Evolutionary conservation across 129 eudicot species (phyloP).

Genomic region (Tagetes patula): DNA sequence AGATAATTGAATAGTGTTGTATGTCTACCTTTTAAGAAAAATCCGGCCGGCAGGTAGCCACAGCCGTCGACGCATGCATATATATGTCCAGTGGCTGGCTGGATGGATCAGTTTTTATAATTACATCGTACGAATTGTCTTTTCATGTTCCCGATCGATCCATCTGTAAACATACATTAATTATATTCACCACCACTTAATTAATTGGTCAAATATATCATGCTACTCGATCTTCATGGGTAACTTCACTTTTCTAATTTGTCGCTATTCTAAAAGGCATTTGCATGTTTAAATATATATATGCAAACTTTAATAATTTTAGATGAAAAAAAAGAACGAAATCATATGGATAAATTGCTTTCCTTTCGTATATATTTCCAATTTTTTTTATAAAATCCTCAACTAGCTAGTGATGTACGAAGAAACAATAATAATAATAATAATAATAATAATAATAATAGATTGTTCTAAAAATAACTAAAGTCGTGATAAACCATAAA

Average conservation of each 20-base stretch:
- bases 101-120: too few relatives aligned
- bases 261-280: not conserved
- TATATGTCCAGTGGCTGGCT: not conserved
- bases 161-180: not conserved
- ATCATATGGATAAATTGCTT: not conserved
- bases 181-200: constrained; percentile 9
- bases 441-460: too few relatives aligned
- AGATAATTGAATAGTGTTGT: not conserved
- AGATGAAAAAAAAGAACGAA: not conserved
- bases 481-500: too few relatives aligned
- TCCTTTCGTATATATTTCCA: not conserved
- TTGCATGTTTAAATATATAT: not conserved
- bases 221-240: constrained; percentile 12
- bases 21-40: constrained; percentile 27
- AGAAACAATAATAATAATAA: too few relatives aligned
- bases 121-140: constrained; percentile 34
- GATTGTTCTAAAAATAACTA: too few relatives aligned
- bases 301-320: not conserved
- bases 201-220: constrained; percentile 27
- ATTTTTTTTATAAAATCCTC: too few relatives aligned
- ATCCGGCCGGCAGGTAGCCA: constrained; percentile 29
- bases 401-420: too few relatives aligned
- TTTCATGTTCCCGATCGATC: constrained; percentile 8
- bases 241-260: not conserved
- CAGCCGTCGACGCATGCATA: constrained; percentile 2